Percentiles rank a stretch among this genome's conserved stretches.
Conservation (phyloP, 139 green algal genomes). For the Coelastrella sp. region DNA sequence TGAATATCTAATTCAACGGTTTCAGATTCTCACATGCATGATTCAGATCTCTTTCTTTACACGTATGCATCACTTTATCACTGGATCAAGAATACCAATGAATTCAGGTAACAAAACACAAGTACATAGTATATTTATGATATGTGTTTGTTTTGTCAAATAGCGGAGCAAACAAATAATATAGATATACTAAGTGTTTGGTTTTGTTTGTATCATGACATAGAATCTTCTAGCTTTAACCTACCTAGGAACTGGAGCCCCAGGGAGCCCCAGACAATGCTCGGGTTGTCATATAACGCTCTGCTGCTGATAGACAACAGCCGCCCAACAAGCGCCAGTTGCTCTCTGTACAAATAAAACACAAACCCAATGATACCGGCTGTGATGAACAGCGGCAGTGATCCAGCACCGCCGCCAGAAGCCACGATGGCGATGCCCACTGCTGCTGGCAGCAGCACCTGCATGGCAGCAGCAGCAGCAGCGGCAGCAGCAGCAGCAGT, state of each 20-base stretch:
- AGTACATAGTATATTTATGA: no score
- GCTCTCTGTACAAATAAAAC: conserved; percentile 69
- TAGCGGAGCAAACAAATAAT: no score
- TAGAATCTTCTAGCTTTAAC: neutral
- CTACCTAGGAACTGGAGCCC: conserved; percentile 48
- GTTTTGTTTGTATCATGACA: no score
- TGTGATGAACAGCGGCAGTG: conserved; percentile 1
- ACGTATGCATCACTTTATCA: no score
- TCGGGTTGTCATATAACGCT: conserved; percentile 61
- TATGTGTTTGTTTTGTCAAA: no score
- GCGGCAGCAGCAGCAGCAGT: no score
- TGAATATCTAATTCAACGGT: no score
- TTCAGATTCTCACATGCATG: no score
- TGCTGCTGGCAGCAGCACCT: conserved; percentile 37
- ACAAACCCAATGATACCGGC: conserved; percentile 39
- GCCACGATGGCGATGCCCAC: neutral
- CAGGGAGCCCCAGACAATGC: conserved; percentile 51
- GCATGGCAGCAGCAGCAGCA: neutral
- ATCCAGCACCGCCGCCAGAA: neutral
- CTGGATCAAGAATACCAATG: no score
- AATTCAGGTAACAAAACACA: no score
- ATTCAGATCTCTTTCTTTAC: no score
- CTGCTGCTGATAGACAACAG: conserved; percentile 64
- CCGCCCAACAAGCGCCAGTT: conserved; percentile 64
- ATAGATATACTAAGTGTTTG: no score